phyloP scores from a whole-genome alignment of 2,329 filamentous ascomycete species.

The Domatiomyces catenatus region DNA sequence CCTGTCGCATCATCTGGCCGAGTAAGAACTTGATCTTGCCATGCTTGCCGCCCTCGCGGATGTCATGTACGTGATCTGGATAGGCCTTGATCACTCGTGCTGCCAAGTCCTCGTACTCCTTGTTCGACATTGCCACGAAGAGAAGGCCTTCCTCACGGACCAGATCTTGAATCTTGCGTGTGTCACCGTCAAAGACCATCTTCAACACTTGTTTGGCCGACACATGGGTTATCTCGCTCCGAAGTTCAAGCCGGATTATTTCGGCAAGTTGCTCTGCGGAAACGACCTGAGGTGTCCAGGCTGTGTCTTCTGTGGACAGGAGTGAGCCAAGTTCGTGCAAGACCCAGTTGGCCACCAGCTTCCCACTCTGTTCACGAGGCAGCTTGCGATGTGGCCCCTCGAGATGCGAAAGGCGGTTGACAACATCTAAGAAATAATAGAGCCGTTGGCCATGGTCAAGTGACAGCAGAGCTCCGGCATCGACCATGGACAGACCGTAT shows the following conservation, averaged over 20 bases:
- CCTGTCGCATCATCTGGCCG: conserved; percentile 50
- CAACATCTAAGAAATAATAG: conserved; percentile 53
- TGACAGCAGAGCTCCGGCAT: conserved; percentile 63
- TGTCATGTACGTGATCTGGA: conserved; percentile 42
- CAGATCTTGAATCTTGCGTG: conserved; percentile 35
- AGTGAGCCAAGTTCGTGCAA: conserved; percentile 61
- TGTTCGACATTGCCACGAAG: conserved; percentile 38
- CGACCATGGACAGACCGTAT: conserved; percentile 61
- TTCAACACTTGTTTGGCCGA: conserved; percentile 47
- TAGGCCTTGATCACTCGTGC: conserved; percentile 38
- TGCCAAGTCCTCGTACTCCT: conserved; percentile 42
- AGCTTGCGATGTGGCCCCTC: conserved; percentile 12
- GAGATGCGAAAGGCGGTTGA: conserved; percentile 22
- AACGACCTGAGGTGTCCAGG: conserved; percentile 26
- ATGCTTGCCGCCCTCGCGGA: conserved; percentile 42
- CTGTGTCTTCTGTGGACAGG: conserved; percentile 35
- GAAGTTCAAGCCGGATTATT: conserved; percentile 31
- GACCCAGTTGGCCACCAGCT: conserved; percentile 50
- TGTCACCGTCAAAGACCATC: conserved; percentile 38
- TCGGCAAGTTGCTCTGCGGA: conserved; percentile 29
- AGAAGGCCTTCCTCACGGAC: conserved; percentile 42
- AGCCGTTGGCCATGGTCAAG: conserved; percentile 65
- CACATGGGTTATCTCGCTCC: conserved; percentile 34
- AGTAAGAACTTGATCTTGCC: conserved; percentile 56
- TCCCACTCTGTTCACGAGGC: conserved; percentile 27